Conservation (phyloP, 78 protist genomes). For the Protostelium mycophagum region DNA sequence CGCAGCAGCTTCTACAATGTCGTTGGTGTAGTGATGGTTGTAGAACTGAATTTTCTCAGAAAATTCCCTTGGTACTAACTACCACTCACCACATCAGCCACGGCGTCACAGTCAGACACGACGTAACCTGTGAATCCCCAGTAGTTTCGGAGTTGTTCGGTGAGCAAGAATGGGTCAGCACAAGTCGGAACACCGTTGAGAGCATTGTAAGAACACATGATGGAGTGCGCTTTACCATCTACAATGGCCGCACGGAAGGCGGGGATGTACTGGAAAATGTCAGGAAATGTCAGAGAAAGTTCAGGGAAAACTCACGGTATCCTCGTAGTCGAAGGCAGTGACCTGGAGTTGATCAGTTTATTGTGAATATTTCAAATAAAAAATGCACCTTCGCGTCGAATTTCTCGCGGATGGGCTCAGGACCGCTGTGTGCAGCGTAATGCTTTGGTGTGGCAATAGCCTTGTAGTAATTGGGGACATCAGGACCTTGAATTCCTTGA, state of each 20-base stretch:
- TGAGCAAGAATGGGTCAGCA: constrained; percentile 14
- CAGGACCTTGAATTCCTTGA: background rate
- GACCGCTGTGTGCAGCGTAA: background rate
- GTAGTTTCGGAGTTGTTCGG: background rate
- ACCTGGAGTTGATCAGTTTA: too few relatives aligned
- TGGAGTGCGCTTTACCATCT: constrained; percentile 10
- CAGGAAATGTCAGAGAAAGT: too few relatives aligned
- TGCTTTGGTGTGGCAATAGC: background rate
- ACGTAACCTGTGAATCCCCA: constrained; percentile 56
- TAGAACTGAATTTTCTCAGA: background rate
- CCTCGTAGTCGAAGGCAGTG: constrained; percentile 4
- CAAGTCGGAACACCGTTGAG: constrained; percentile 51
- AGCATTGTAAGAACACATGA: constrained; percentile 63
- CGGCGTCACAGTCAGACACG: constrained; percentile 42
- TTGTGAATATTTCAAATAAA: too few relatives aligned
- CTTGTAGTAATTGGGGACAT: background rate
- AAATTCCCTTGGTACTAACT: background rate
- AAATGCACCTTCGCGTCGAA: constrained; percentile 27
- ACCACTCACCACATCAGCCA: background rate
- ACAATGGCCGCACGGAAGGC: constrained; percentile 12
- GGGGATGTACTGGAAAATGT: too few relatives aligned
- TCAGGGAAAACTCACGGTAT: too few relatives aligned
- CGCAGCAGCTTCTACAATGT: background rate
- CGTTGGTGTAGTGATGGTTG: background rate
- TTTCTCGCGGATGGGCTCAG: background rate